Evolutionary conservation across 2,329 filamentous ascomycete species (phyloP).

Genomic region (Malbranchea zuffiana): DNA sequence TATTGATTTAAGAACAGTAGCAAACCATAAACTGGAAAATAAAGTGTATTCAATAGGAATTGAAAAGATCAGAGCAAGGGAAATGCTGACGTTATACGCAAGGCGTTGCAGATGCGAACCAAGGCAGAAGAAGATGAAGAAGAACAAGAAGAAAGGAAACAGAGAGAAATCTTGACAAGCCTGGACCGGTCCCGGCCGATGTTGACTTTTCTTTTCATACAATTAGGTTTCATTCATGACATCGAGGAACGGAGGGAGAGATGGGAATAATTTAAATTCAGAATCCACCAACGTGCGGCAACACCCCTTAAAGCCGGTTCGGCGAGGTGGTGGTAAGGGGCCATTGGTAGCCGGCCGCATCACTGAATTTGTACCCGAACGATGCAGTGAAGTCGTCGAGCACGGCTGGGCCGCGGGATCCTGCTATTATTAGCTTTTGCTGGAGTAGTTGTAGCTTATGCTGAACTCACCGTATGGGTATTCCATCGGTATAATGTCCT

Average conservation of each 20-base stretch:
- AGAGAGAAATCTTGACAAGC: neutral
- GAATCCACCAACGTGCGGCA: neutral
- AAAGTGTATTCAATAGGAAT: too few species aligned
- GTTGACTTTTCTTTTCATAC: neutral
- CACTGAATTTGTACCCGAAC: slow-evolving; percentile 98
- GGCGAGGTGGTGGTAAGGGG: slow-evolving; percentile 63
- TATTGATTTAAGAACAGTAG: too few species aligned
- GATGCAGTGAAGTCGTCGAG: slow-evolving; percentile 96
- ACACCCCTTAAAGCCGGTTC: slow-evolving; percentile 69
- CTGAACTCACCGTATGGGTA: slow-evolving; percentile 81
- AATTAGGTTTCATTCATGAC: slow-evolving; percentile 1
- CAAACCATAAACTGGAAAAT: too few species aligned
- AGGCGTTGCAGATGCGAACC: too few species aligned
- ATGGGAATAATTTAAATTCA: neutral
- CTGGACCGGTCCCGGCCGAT: neutral
- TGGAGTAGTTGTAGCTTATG: neutral
- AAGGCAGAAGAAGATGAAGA: too few species aligned
- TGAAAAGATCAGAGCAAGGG: too few species aligned
- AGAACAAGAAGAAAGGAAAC: neutral
- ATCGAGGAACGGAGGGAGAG: neutral
- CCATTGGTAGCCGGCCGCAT: slow-evolving; percentile 93
- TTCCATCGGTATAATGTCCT: slow-evolving; percentile 98
- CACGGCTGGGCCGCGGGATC: slow-evolving; percentile 89
- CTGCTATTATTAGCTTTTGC: slow-evolving; percentile 39
- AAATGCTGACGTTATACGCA: too few species aligned